Conservation (phyloP, 1,139 yeast genomes). For the Hyphopichia pseudoburtonii region DNA sequence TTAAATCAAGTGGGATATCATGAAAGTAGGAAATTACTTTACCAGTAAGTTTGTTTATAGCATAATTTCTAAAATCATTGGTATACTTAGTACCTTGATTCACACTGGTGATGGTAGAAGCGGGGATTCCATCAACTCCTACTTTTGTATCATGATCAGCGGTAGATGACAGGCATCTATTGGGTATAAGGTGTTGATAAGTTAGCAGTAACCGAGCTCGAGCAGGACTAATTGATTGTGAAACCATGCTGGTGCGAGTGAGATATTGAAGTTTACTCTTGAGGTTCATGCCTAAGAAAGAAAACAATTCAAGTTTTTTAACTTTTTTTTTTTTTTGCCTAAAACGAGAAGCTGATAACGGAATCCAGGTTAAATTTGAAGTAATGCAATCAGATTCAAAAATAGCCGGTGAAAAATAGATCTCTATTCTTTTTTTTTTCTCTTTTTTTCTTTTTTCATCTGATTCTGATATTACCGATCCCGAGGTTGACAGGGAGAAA, state of each 20-base stretch:
- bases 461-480: neutral
- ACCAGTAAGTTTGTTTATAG: slow-evolving; percentile 60
- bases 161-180: neutral
- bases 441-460: neutral
- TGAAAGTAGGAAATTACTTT: slow-evolving; percentile 75
- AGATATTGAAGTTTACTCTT: too few species aligned
- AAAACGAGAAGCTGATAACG: too few species aligned
- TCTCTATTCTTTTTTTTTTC: too few species aligned
- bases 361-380: too few species aligned
- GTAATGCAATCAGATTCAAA: too few species aligned
- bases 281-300: too few species aligned
- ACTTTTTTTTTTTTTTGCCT: too few species aligned
- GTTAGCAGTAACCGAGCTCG: slow-evolving; percentile 19
- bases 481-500: neutral
- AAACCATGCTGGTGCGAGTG: too few species aligned
- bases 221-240: slow-evolving; percentile 13
- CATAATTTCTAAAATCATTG: slow-evolving; percentile 33
- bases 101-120: slow-evolving; percentile 10
- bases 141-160: too few species aligned
- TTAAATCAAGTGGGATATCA: slow-evolving; percentile 70
- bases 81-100: slow-evolving; percentile 38
- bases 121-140: slow-evolving; percentile 8
- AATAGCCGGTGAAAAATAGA: too few species aligned
- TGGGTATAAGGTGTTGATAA: slow-evolving; percentile 18
- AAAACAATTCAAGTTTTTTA: too few species aligned